Base-by-base conservation (phyloP, 139 green algal species). In the Raphidocelis subcapitata region DNA sequence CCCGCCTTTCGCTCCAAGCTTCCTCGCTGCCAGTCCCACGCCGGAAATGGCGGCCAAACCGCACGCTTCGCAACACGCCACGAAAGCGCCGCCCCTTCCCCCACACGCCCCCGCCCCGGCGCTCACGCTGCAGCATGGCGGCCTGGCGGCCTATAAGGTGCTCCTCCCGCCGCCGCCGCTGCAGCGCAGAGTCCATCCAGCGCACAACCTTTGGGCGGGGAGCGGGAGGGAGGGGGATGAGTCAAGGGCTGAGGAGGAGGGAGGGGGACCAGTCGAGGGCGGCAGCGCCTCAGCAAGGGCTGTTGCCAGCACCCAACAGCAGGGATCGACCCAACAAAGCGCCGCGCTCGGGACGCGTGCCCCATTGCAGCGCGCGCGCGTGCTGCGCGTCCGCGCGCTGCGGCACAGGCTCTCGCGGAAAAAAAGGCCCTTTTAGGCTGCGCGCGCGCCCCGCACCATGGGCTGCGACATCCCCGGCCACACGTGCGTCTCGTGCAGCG, bases 391-490 rank as follows among this genome's bases (percentile, higher is more conserved):
- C 2, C 20, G 31, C 62, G 2, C 32, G 60, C 5, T 47, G 29
- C 2, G 3, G 3, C 1, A 28, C n/a, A 12, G 55, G 52, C 31
- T 16, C 26, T 33, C 55, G 52, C 2, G 55, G 44, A n/a, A n/a
- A n/a, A n/a, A n/a, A n/a, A n/a, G n/a, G n/a, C n/a, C n/a, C n/a
- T n/a, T n/a, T n/a, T n/a, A n/a, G n/a, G n/a, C n/a, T n/a, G n/a
- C n/a, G n/a, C n/a, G n/a, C n/a, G n/a, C n/a, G n/a, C n/a, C n/a
- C n/a, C n/a, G n/a, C 65, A 71, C 65, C 65, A 72, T 72, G 0
- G 65, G 31, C 46, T 32, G 37, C 16, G 5, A 23, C 65, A 72
- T 72, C 47, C 65, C 51, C 1, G 18, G 18, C 65, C 65, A 72
- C 0, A 24, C 62, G 65, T 72, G 44, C 49, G 47, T 62, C 44